Base-by-base conservation (phyloP, 2,329 filamentous ascomycete species). In the Colletotrichum acutatum region DNA sequence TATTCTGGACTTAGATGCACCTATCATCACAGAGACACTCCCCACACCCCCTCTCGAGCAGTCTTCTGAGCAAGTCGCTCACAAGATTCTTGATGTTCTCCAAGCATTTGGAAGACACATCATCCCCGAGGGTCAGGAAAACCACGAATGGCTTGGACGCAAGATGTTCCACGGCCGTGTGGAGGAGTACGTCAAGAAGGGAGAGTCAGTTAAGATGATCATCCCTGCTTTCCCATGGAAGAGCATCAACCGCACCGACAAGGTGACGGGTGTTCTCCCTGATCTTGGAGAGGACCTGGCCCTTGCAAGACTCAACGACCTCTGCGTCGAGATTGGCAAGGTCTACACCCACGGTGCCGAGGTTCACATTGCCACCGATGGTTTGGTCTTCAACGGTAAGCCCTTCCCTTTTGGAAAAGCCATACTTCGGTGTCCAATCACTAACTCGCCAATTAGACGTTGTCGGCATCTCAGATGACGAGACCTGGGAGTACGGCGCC, bases 281-380 rank as follows among this genome's bases (percentile, higher is more conserved):
- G 84, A 86, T 59, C 77, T 83, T n/a, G 84, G 80, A 4, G 84
- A 86, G 68, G 82, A 84, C 52, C 66, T 86, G 32, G 83, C 84
- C 3, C 76, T 86, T 11, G 75, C 77, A 5, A 81, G 82, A 59
- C 75, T 86, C 65, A 82, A 85, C 56, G 78, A 78, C 0, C 75
- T 86, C 28, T 85, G 83, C 56, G 78, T 79, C 22, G 79, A 79
- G 30, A 83, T 86, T n/a, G 76, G 76, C 11, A 78, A 79, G 11
- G 74, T 84, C 2, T 85, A 86, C 68, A 73, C 77, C 12, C 81
- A 80, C 19, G 84, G 83, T 5, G 84, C 83, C 3, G 77, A 83
- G 52, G 77, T 85, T 1, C 78, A 81, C 66, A 84, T 86, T 52
- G 81, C 80, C 37, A 84, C 84, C 0, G 84, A 86, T 67, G 84